A percentile compares a stretch with the other conserved stretches of the same genome.
phyloP scores from a whole-genome alignment of 257 asterid species.

The Nicotiana sylvestris region DNA sequence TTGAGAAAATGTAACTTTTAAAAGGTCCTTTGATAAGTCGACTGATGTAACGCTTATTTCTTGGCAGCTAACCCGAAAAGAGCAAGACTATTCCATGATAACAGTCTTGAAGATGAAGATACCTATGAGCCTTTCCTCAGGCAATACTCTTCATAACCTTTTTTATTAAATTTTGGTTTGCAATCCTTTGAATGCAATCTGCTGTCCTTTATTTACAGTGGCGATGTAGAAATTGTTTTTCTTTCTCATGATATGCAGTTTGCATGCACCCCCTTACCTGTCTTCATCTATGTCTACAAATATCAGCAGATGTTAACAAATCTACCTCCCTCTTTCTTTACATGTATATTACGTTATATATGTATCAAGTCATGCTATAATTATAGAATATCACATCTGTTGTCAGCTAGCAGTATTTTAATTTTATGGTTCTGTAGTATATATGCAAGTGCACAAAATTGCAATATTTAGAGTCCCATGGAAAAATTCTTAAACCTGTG shows the following conservation, averaged over 20 bases:
- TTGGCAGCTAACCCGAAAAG: constrained; percentile 79
- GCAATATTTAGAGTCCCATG: background rate
- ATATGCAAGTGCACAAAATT: background rate
- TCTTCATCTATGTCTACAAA: background rate
- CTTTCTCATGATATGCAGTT: background rate
- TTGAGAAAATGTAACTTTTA: background rate
- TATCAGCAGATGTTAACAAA: background rate
- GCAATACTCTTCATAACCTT: constrained; percentile 30
- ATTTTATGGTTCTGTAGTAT: background rate
- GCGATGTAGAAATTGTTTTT: background rate
- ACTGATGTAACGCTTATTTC: constrained; percentile 2
- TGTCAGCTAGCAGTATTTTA: background rate
- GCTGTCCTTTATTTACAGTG: background rate
- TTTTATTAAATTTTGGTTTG: background rate
- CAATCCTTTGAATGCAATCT: background rate
- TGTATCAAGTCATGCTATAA: background rate
- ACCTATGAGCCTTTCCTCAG: constrained; percentile 84
- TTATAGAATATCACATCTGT: background rate
- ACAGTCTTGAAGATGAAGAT: constrained; percentile 65
- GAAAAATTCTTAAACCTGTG: background rate
- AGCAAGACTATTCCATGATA: constrained; percentile 77
- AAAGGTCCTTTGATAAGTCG: background rate
- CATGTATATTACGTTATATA: background rate
- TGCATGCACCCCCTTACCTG: background rate
- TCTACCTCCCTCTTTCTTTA: background rate